Base-by-base conservation (phyloP, 352 stramenopile species). In the Globisporangium cylindrosporum region DNA sequence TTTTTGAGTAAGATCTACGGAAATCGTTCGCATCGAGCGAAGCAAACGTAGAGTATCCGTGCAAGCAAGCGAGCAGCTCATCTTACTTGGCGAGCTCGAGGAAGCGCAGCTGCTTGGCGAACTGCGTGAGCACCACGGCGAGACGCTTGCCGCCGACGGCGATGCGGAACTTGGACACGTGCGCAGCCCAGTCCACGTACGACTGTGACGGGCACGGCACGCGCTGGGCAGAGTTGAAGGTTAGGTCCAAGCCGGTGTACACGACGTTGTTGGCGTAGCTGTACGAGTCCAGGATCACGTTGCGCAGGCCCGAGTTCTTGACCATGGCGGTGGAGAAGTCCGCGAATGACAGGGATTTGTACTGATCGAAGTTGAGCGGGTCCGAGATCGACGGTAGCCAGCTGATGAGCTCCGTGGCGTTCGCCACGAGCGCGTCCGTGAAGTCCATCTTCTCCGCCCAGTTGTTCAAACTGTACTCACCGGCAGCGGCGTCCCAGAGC, bases 401-500 rank as follows among this genome's bases (percentile, higher is more conserved):
- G 43, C 70, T 62, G 49, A 75, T 78, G 51, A 92, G 77, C 67
- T 80, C 76, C 4, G 77, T 79, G 1, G 84, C 84, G 64, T 89
- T 84, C 9, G 61, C 34, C 41, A 59, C 59, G 49, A 85, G 66
- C 14, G 49, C 34, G 27, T 27, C 38, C 49, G 57, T 54, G 14
- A 63, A 63, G 43, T 62, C 70, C 77, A 54, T 71, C 71, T 9
- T 75, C 51, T 51, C 43, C 9, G 64, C 62, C 84, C 84, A 92
- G 67, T 91, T 81, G 70, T 84, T 88, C 48, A 76, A 27, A 27
- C 68, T 77, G 68, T 80, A 86, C 12, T 81, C 55, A 10, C 84
- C 84, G 24, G 76, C 82, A 12, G 77, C 81, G 10, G 72, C 73
- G 29, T 92, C 84, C 77, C 79, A 92, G 14, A 90, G 68, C 3